phyloP scores from a whole-genome alignment of 2,329 filamentous ascomycete genomes.

The Ustulina deusta region DNA sequence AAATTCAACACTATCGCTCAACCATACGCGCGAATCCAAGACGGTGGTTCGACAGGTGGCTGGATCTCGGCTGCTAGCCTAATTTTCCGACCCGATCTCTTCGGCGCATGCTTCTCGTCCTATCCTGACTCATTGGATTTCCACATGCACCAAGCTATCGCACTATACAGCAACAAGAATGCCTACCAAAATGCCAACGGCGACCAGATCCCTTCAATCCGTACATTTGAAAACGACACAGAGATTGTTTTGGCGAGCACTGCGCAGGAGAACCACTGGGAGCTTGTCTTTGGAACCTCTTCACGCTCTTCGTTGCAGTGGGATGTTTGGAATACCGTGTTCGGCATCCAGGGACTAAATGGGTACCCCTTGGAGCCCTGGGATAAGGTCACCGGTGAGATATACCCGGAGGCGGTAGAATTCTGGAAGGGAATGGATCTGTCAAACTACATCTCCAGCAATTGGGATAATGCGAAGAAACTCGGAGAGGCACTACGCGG shows the following conservation, averaged over 20 bases:
- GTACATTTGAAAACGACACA: constrained; percentile 27
- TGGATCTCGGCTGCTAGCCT: constrained; percentile 42
- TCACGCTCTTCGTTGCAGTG: constrained; percentile 43
- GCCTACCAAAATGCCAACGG: constrained; percentile 39
- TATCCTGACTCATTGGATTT: constrained; percentile 44
- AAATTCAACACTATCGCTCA: constrained; percentile 41
- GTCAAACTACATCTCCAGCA: constrained; percentile 35
- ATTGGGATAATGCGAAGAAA: constrained; percentile 38
- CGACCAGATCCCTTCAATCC: constrained; percentile 37
- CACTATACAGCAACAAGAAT: constrained; percentile 42
- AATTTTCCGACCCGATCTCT: constrained; percentile 43
- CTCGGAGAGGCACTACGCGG: constrained; percentile 38
- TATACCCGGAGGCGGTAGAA: constrained; percentile 39
- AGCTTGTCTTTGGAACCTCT: constrained; percentile 42
- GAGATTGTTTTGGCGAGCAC: constrained; percentile 34
- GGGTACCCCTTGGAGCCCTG: constrained; percentile 43
- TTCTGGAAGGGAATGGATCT: constrained; percentile 42
- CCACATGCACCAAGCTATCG: constrained; percentile 41
- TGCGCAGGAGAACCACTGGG: constrained; percentile 45
- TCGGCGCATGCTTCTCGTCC: constrained; percentile 44
- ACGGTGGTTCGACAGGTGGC: constrained; percentile 44
- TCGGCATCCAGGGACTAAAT: constrained; percentile 42
- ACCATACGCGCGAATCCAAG: constrained; percentile 43
- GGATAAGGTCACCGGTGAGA: constrained; percentile 45
- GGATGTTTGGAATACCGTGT: constrained; percentile 45